Evolutionary conservation across 331 rosid species (phyloP), one percentile per base, ranked within the genome.

Genomic region (Saraca asoca): DNA sequence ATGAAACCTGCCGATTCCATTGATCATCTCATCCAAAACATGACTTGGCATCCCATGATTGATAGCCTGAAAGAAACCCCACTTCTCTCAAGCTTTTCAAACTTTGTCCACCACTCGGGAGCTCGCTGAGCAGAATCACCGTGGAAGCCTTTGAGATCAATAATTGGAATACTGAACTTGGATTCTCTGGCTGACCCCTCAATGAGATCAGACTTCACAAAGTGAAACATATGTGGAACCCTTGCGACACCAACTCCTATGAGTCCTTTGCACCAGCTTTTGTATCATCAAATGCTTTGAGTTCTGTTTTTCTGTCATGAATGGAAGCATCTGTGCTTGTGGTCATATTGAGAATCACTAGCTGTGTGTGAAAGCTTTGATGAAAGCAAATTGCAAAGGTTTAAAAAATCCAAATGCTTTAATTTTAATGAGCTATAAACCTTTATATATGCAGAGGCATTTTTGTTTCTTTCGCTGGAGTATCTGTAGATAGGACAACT

Each of bases 211-310:
- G 12, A 15, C 5, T 51, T 39, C 6, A 66, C 71, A 31, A 51
- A 56, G 20, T 71, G 20, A 61, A 78, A 72, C 7, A 78, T 78
- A 9, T 38, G 9, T 0, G 78, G 78, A n/a, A 77, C 61, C 33
- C 53, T 53, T 2, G 48, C 3, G 9, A 72, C 34, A 7, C 82
- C 75, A 46, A 67, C 61, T 34, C 71, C 82, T 20, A 54, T 55
- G 0, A 78, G 75, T 20, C 82, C 82, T 48, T 78, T 0, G 71
- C 78, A 6, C 82, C 82, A 0, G 51, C 44, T 48, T 72, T 72
- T 10, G 78, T 8, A 8, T 72, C 71, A 12, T 72, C 82, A 7
- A 78, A 66, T 4, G 75, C 75, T 10, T 39, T 39, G 11, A 39
- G 11, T 7, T 39, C 43, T 4, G 11, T 39, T 8, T 39, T 7